phyloP scores from a whole-genome alignment of 768 basidiomycete species.

The Bullera alba region DNA sequence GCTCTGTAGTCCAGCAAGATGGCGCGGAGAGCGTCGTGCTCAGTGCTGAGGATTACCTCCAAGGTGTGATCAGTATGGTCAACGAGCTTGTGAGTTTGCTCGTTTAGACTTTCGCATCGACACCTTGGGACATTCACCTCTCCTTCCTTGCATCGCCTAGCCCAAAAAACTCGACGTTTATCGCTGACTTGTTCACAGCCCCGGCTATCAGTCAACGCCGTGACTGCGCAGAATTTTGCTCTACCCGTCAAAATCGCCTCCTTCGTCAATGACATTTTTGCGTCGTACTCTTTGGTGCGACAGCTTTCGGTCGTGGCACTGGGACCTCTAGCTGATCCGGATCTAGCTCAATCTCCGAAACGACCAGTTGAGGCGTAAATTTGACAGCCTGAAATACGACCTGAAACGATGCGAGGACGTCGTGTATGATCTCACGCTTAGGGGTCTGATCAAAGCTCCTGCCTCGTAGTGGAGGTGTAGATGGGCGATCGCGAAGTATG shows the following conservation, averaged over 20 bases:
- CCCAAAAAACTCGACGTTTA: not conserved
- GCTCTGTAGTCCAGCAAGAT: slow-evolving; percentile 32
- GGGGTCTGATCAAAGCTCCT: slow-evolving; percentile 30
- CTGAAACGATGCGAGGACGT: slow-evolving; percentile 49
- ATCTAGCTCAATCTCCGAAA: slow-evolving; percentile 48
- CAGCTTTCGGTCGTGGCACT: no score
- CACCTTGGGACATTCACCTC: not conserved
- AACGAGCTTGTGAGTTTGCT: slow-evolving; percentile 45
- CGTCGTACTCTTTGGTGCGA: slow-evolving; percentile 43
- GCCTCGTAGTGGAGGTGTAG: not conserved
- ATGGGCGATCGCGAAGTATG: not conserved
- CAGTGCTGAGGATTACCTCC: slow-evolving; percentile 49
- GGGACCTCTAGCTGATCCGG: not conserved
- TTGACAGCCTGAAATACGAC: slow-evolving; percentile 49
- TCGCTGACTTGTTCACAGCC: slow-evolving; percentile 23
- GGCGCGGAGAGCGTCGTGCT: slow-evolving; percentile 42
- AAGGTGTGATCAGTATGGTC: slow-evolving; percentile 47
- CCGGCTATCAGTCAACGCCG: slow-evolving; percentile 45
- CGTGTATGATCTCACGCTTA: slow-evolving; percentile 47
- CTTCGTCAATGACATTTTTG: slow-evolving; percentile 50
- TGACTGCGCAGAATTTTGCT: slow-evolving; percentile 47
- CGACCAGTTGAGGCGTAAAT: slow-evolving; percentile 47
- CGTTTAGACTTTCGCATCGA: not conserved
- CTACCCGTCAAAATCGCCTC: slow-evolving; percentile 46
- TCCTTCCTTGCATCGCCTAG: not conserved